Evolutionary conservation across 352 stramenopile species (phyloP).

Genomic region (Globisporangium mamillatum): DNA sequence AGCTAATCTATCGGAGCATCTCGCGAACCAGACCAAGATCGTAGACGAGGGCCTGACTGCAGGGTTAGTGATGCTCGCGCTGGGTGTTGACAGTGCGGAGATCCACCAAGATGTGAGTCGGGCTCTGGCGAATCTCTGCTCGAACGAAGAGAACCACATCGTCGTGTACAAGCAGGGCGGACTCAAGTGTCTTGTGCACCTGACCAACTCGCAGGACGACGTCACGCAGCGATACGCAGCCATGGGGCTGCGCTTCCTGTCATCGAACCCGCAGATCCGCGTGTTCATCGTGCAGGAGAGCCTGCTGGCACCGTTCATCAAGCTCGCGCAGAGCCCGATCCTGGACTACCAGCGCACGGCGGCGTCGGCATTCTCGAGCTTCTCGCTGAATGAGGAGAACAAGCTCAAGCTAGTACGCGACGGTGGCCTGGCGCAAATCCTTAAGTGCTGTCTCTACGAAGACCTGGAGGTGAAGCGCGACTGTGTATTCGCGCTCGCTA

Average conservation of each 20-base stretch:
- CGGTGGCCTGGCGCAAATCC: conserved; percentile 86
- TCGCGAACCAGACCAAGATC: conserved; percentile 90
- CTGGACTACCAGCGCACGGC: conserved; percentile 92
- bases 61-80: conserved; percentile 77
- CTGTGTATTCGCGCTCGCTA: conserved; percentile 93
- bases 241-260: conserved; percentile 94
- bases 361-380: conserved; percentile 90
- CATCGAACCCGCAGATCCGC: conserved; percentile 91
- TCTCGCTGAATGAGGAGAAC: conserved; percentile 92
- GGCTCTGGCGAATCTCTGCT: conserved; percentile 91
- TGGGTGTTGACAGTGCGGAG: conserved; percentile 80
- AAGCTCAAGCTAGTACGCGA: conserved; percentile 93
- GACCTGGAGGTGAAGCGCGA: conserved; percentile 92
- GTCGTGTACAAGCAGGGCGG: conserved; percentile 91
- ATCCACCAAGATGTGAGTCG: conserved; percentile 93
- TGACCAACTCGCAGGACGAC: conserved; percentile 88
- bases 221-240: conserved; percentile 94
- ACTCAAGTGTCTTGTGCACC: conserved; percentile 86
- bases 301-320: conserved; percentile 89
- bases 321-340: conserved; percentile 87
- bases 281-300: conserved; percentile 91
- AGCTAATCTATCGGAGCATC: conserved; percentile 92
- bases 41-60: conserved; percentile 88
- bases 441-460: conserved; percentile 87
- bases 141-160: conserved; percentile 94